Evolutionary conservation across 257 asterid genomes (phyloP).

Genomic region (Nicotiana otophora): DNA sequence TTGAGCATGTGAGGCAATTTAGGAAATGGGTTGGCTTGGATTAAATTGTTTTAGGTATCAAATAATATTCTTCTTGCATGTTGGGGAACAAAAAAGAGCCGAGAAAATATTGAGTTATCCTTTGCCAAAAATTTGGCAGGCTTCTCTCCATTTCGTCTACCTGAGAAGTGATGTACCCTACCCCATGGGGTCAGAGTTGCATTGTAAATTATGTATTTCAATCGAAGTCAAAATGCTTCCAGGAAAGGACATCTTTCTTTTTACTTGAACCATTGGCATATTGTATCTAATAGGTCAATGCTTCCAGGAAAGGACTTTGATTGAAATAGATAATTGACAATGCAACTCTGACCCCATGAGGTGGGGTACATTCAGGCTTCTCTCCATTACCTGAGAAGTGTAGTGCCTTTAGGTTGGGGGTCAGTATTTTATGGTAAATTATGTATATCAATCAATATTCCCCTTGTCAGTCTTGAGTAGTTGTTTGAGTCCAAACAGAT

Average conservation of each 20-base stretch:
- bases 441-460: too few relatives aligned
- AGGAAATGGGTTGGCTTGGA: conserved; percentile 56
- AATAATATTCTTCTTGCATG: neutral
- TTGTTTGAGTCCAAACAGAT: too few relatives aligned
- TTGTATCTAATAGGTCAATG: neutral
- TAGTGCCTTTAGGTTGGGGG: too few relatives aligned
- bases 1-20: conserved; percentile 68
- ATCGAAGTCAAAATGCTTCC: neutral
- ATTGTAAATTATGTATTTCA: neutral
- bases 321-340: too few relatives aligned
- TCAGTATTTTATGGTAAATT: too few relatives aligned
- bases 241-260: neutral
- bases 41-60: conserved; percentile 15
- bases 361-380: too few relatives aligned
- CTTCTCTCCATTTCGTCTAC: neutral
- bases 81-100: neutral
- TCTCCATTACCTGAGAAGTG: too few relatives aligned
- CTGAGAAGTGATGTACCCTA: neutral
- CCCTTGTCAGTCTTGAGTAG: too few relatives aligned
- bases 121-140: neutral
- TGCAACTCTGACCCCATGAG: too few relatives aligned
- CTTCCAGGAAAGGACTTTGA: too few relatives aligned
- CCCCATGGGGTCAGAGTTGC: neutral
- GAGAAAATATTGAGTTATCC: neutral
- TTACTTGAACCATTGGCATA: neutral